A percentile compares a stretch with the other conserved stretches of the same genome.
Conservation (phyloP, 2,329 filamentous ascomycete species). For the Tolypocladium nubicola region DNA sequence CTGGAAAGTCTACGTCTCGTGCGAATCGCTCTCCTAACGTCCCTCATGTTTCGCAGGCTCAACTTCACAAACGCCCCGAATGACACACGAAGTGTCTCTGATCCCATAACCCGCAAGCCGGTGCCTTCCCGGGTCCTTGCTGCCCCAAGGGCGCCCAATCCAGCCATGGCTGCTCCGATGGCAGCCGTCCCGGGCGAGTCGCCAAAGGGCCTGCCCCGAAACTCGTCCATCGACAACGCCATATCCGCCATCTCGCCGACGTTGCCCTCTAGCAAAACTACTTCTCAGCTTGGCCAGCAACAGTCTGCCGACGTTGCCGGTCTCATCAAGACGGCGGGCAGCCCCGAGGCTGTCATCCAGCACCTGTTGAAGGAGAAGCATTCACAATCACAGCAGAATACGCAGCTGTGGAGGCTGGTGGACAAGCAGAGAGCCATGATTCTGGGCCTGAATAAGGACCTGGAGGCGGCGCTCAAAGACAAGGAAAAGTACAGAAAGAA, state of each 20-base stretch:
- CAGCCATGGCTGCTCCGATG: constrained; percentile 38
- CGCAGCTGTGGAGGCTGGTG: constrained; percentile 87
- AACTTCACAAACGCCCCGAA: constrained; percentile 26
- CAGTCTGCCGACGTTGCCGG: constrained; percentile 65
- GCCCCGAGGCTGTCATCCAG: constrained; percentile 78
- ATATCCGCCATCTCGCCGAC: constrained; percentile 65
- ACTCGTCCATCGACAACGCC: constrained; percentile 87
- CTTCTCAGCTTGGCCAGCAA: constrained; percentile 45
- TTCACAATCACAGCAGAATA: constrained; percentile 77
- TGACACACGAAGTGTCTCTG: constrained; percentile 36
- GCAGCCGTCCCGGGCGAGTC: constrained; percentile 28
- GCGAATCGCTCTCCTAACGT: neutral
- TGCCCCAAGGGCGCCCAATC: constrained; percentile 18
- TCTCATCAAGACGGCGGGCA: constrained; percentile 76
- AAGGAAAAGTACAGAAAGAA: constrained; percentile 91
- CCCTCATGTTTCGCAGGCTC: constrained; percentile 11
- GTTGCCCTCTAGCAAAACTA: constrained; percentile 35
- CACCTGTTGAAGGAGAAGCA: constrained; percentile 88
- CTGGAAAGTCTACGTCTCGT: neutral
- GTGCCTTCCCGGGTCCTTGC: constrained; percentile 5
- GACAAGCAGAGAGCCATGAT: constrained; percentile 96
- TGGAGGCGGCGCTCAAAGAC: constrained; percentile 83
- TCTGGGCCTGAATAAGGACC: constrained; percentile 83
- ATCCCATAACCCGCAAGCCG: constrained; percentile 33
- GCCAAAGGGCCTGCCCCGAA: constrained; percentile 46